Percentiles rank a stretch among this genome's conserved stretches.
Evolutionary conservation across 257 asterid species (phyloP).

Genomic region (Rhazya stricta): DNA sequence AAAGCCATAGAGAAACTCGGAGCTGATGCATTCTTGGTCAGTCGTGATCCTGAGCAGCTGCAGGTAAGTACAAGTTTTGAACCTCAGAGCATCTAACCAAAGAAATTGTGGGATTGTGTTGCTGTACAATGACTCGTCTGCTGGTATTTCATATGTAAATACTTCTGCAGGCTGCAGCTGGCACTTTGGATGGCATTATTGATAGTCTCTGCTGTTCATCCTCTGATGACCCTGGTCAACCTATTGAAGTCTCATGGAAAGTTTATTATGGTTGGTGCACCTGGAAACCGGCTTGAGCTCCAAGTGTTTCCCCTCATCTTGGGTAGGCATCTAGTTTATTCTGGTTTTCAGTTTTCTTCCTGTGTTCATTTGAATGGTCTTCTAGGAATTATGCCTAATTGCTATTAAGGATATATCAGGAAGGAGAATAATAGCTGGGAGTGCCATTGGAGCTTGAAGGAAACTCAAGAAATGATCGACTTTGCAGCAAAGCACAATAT

Average conservation of each 20-base stretch:
- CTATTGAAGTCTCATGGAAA: constrained; percentile 30
- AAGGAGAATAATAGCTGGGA: constrained; percentile 31
- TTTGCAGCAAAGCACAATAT: constrained; percentile 40
- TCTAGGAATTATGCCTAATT: neutral
- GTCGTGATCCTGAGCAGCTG: constrained; percentile 39
- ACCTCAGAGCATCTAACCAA: neutral
- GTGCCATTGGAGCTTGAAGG: constrained; percentile 36
- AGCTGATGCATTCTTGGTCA: constrained; percentile 37
- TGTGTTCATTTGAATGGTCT: neutral
- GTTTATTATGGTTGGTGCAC: constrained; percentile 30
- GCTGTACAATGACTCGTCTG: neutral
- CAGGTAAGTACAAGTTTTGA: constrained; percentile 14
- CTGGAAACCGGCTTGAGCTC: constrained; percentile 25
- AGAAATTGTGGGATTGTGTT: neutral
- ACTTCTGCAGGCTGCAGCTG: constrained; percentile 37
- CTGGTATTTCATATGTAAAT: neutral
- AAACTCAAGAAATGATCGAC: constrained; percentile 41
- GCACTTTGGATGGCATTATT: constrained; percentile 30
- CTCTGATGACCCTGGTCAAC: constrained; percentile 21
- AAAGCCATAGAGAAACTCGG: constrained; percentile 42
- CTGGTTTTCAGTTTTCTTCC: neutral
- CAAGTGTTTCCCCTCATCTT: constrained; percentile 21
- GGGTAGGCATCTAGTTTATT: constrained; percentile 8
- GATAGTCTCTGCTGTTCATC: constrained; percentile 34
- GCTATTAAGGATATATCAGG: constrained; percentile 14